Evolutionary conservation across 1,139 yeast species (phyloP).

Genomic region (Candida dubliniensis): DNA sequence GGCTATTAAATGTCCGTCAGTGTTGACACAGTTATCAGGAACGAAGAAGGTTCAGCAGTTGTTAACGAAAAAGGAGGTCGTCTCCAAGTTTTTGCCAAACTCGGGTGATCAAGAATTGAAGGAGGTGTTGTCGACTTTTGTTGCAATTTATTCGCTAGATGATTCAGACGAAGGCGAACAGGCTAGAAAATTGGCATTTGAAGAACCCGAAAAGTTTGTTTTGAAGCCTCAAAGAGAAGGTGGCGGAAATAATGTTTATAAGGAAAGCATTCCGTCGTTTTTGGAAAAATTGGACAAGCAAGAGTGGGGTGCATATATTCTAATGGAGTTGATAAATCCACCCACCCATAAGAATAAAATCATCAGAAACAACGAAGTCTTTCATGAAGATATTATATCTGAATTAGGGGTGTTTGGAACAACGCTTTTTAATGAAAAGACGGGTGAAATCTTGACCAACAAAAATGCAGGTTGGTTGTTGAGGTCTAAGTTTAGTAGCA

Average conservation of each 20-base stretch:
- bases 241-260: slow-evolving; percentile 88
- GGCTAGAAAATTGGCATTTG: slow-evolving; percentile 70
- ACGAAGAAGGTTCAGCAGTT: slow-evolving; percentile 91
- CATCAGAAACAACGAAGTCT: slow-evolving; percentile 62
- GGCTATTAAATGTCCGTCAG: slow-evolving; percentile 90
- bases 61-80: slow-evolving; percentile 54
- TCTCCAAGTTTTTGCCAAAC: slow-evolving; percentile 49
- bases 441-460: slow-evolving; percentile 59
- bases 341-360: slow-evolving; percentile 67
- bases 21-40: slow-evolving; percentile 87
- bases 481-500: slow-evolving; percentile 81
- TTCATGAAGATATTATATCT: slow-evolving; percentile 70
- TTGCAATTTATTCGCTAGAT: slow-evolving; percentile 83
- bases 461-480: slow-evolving; percentile 79
- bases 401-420: slow-evolving; percentile 93
- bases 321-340: slow-evolving; percentile 91
- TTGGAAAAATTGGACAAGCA: slow-evolving; percentile 58
- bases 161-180: slow-evolving; percentile 53
- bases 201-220: slow-evolving; percentile 69
- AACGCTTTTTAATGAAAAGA: slow-evolving; percentile 64
- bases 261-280: slow-evolving; percentile 76
- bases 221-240: slow-evolving; percentile 98
- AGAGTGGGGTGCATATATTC: slow-evolving; percentile 87
- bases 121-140: slow-evolving; percentile 64
- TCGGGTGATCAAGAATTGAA: slow-evolving; percentile 24